Base-by-base conservation (phyloP, 2,329 filamentous ascomycete genomes). In the Zymoseptoria tritici region DNA sequence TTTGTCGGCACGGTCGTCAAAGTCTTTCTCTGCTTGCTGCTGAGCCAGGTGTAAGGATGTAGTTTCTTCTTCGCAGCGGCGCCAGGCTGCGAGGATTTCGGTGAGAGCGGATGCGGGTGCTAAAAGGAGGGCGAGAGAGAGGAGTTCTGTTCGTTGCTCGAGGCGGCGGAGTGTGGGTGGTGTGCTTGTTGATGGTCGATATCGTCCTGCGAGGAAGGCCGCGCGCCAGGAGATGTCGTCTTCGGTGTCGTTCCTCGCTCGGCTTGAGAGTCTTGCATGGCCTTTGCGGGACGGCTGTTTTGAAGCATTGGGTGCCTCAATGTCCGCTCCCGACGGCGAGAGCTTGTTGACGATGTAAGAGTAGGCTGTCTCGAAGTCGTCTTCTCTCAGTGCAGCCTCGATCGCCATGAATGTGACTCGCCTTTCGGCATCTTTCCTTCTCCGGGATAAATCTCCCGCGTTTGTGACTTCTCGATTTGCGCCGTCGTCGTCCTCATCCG, bases 301-400 rank as follows among this genome's bases (percentile, higher is more conserved):
- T 11, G 51, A 21, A 22, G 58, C 54, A 24, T 54, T 50, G 7
- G 62, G 64, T 11, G 52, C 57, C 13, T 62, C 58, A 22, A 64
- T 70, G 62, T 65, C 66, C 55, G 62, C 70, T 62, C 60, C 72
- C 13, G 71, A 68, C 6, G 72, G 74, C 2, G 71, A 70, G 26
- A 94, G 78, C 21, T 87, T 83, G 69, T 85, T 91, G 53, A 90
- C 83, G 1, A 92, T 86, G 69, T 90, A 93, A 0, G 89, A 92
- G 72, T 93, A 94, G 9, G 90, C 90, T 0, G 90, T 94, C 71
- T 95, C 90, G 62, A 94, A 94, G 70, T 85, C 90, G 63, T 91
- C 86, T 70, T 92, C 89, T 9, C 80, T 79, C 1, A 94, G 79
- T 11, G 90, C 88, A 13, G 88, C 85, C 70, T 91, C 86, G 49